Evolutionary conservation across 2,329 filamentous ascomycete species (phyloP).

Genomic region (Monilinia fructicola): DNA sequence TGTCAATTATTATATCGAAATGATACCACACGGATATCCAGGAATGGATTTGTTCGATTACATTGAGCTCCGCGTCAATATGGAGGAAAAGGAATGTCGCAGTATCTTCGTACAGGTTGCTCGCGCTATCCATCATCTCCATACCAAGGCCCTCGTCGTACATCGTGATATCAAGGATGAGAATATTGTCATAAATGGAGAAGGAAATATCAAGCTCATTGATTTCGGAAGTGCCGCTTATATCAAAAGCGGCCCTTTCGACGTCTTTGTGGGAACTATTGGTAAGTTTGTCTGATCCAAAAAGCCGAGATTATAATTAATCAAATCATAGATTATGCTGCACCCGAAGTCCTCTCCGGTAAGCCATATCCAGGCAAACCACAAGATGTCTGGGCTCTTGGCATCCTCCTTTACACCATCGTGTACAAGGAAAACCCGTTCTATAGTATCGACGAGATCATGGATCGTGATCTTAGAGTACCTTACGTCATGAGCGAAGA

Average conservation of each 20-base stretch:
- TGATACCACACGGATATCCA: slow-evolving; percentile 89
- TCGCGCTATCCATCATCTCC: slow-evolving; percentile 83
- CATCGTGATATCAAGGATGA: slow-evolving; percentile 99
- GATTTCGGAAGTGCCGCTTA: slow-evolving; percentile 98
- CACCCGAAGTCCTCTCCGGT: slow-evolving; percentile 93
- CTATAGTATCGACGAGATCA: slow-evolving; percentile 98
- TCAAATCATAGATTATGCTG: slow-evolving; percentile 76
- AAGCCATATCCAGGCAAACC: slow-evolving; percentile 92
- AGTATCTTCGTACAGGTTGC: slow-evolving; percentile 96
- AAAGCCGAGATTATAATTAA: slow-evolving; percentile 22
- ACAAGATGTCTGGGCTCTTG: slow-evolving; percentile 97
- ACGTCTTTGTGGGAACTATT: slow-evolving; percentile 98
- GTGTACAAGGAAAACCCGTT: slow-evolving; percentile 99
- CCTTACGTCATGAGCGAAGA: slow-evolving; percentile 87
- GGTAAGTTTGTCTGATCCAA: slow-evolving; percentile 56
- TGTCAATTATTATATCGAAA: slow-evolving; percentile 97
- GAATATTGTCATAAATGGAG: slow-evolving; percentile 93
- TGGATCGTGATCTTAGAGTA: slow-evolving; percentile 91
- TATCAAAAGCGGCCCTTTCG: slow-evolving; percentile 96
- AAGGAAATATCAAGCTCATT: slow-evolving; percentile 93
- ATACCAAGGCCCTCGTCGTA: slow-evolving; percentile 86
- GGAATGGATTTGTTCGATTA: slow-evolving; percentile 99
- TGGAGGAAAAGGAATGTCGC: slow-evolving; percentile 91
- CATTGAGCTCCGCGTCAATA: slow-evolving; percentile 91
- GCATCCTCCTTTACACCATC: slow-evolving; percentile 96